Percentiles rank a stretch among this genome's conserved stretches.
Evolutionary conservation across 2,329 filamentous ascomycete species (phyloP).

Genomic region (Metarhizium guizhouense): DNA sequence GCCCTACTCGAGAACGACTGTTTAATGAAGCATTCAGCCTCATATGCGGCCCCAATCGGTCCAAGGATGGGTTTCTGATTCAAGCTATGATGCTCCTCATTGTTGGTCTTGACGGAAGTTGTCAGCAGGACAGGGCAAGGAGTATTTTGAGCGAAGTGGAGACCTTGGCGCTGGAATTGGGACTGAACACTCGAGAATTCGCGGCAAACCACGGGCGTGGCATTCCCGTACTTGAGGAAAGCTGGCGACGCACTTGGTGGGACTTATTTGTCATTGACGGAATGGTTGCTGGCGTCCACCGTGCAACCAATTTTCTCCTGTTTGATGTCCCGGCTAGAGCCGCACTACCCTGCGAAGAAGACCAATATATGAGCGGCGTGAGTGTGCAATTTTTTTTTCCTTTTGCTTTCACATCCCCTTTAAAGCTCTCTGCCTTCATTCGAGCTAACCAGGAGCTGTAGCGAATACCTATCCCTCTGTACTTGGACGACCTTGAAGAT

Average conservation of each 20-base stretch:
- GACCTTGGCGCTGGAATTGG: slow-evolving; percentile 64
- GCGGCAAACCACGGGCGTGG: slow-evolving; percentile 54
- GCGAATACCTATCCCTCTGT: slow-evolving; percentile 50
- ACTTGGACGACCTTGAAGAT: slow-evolving; percentile 68
- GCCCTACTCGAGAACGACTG: slow-evolving; percentile 34
- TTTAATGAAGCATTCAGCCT: slow-evolving; percentile 50
- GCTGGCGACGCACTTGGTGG: slow-evolving; percentile 88
- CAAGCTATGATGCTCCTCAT: slow-evolving; percentile 72
- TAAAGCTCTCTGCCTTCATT: background rate
- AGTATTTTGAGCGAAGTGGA: slow-evolving; percentile 60
- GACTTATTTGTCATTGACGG: slow-evolving; percentile 72
- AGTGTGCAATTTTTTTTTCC: slow-evolving; percentile 16
- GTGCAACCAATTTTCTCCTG: slow-evolving; percentile 60
- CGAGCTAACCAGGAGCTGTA: slow-evolving; percentile 15
- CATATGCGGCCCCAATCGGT: slow-evolving; percentile 35
- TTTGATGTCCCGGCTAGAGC: slow-evolving; percentile 61
- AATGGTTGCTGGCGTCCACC: slow-evolving; percentile 73
- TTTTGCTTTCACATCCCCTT: background rate
- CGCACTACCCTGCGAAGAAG: slow-evolving; percentile 72
- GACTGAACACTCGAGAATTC: slow-evolving; percentile 63
- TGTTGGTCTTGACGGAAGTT: slow-evolving; percentile 69
- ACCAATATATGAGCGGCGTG: slow-evolving; percentile 55
- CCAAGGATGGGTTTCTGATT: slow-evolving; percentile 54
- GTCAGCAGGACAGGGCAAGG: slow-evolving; percentile 59
- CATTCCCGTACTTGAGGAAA: slow-evolving; percentile 66